Conservation (phyloP, 768 basidiomycete species). For the Sporobolomyces phaffii region DNA sequence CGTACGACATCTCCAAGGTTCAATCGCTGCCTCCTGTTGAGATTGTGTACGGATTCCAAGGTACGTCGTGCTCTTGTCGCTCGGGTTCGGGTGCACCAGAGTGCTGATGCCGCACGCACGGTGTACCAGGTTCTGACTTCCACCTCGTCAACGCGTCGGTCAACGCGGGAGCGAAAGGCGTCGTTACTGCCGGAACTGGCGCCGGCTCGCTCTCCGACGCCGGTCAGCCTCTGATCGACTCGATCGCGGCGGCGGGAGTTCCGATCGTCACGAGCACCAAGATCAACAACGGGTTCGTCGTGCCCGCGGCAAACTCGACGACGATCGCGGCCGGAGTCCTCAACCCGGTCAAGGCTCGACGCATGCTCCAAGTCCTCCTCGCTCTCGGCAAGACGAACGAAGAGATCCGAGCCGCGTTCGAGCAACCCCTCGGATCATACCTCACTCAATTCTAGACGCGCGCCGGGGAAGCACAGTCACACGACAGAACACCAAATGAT, state of each 20-base stretch:
- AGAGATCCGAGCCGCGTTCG: constrained; percentile 31
- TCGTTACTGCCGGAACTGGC: constrained; percentile 27
- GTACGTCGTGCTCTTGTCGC: background rate
- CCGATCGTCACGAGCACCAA: constrained; percentile 28
- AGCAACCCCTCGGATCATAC: constrained; percentile 13
- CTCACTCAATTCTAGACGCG: constrained; percentile 16
- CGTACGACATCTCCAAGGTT: constrained; percentile 30
- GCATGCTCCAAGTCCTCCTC: constrained; percentile 28
- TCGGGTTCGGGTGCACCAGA: too few species aligned
- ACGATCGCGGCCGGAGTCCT: constrained; percentile 20
- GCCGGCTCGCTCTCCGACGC: constrained; percentile 1
- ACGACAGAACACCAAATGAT: too few species aligned
- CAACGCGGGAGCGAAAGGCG: constrained; percentile 20
- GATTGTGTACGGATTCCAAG: constrained; percentile 33
- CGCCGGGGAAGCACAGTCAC: too few species aligned
- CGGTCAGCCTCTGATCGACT: constrained; percentile 6
- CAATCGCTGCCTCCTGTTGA: constrained; percentile 35
- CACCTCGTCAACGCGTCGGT: constrained; percentile 22
- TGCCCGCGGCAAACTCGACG: background rate
- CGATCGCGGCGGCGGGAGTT: constrained; percentile 3
- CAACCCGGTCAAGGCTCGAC: constrained; percentile 34
- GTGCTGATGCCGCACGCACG: too few species aligned
- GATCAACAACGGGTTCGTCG: constrained; percentile 26
- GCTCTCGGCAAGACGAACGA: constrained; percentile 14
- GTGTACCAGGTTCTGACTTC: constrained; percentile 14